Evolutionary conservation across 1,139 yeast genomes (phyloP), one percentile per base, ranked within the genome.

Genomic region (Trichomonascaceae sp.): DNA sequence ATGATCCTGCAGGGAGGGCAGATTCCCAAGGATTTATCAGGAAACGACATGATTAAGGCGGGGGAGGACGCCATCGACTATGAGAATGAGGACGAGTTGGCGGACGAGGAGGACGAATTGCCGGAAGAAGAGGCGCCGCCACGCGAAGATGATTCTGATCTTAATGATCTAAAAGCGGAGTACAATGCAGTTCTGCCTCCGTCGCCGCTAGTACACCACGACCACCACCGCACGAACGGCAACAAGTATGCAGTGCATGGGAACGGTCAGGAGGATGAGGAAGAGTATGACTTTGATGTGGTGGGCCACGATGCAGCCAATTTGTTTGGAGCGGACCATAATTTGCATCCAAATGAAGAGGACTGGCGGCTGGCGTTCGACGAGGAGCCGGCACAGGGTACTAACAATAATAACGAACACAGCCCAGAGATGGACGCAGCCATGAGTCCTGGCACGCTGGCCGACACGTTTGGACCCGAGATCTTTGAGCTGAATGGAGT

Each of bases 1-100:
- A n/a, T n/a, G n/a, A n/a, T n/a, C n/a, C n/a, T n/a, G n/a, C n/a
- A n/a, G n/a, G n/a, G n/a, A n/a, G n/a, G n/a, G n/a, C n/a, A 36
- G 9, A 38, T 50, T 27, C 52, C 55, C 6, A 36, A 37, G 37
- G 54, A 49, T 32, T 43, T 52, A 26, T 45, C 49, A 23, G 54
- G 52, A 9, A 47, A 39, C 9, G 62, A 51, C 38, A 51, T 52
- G 13, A 62, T 73, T 35, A 54, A 68, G 38, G 97, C 87, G 54
- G 89, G 92, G 1, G 95, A 74, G 4, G 89, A 87, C 53, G 97
- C 98, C n/a, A 64, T 85, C 29, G 97, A 89, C 56, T 89, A 81
- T 52, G 96, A 84, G 49, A 95, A 84, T 51, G 93, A 82, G 44
- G 97, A 87, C 46, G 96, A 87, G 54, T 64, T 89, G 37, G 97